Conservation (phyloP, 495 filamentous ascomycete species). For the Aspergillus sparsus region DNA sequence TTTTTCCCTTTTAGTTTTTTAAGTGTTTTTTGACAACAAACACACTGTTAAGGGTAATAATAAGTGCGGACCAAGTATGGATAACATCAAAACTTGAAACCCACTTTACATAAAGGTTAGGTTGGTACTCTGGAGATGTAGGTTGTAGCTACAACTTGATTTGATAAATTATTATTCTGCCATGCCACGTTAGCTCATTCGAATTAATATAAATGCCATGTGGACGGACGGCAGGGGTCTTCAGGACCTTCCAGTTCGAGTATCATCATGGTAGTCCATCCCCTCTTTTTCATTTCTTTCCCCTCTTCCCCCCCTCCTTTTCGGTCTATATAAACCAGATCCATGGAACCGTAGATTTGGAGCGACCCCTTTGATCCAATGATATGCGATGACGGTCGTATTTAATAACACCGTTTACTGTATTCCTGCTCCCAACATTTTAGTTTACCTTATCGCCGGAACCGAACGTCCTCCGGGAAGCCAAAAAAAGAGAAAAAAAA, state of each 20-base stretch:
- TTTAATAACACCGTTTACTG: slow-evolving; percentile 8
- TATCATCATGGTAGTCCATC: not conserved
- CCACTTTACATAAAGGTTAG: too few species aligned
- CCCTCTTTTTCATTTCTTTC: not conserved
- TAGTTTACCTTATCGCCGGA: slow-evolving; percentile 18
- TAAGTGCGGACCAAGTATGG: too few species aligned
- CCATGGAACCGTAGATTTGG: slow-evolving; percentile 22
- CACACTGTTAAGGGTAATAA: too few species aligned
- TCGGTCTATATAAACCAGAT: slow-evolving; percentile 11
- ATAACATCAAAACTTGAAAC: too few species aligned
- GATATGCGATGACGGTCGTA: not conserved
- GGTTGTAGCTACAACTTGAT: too few species aligned
- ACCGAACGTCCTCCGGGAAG: slow-evolving; percentile 24
- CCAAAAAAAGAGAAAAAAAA: not conserved
- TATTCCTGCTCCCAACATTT: not conserved
- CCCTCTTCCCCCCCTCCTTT: not conserved
- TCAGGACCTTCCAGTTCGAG: slow-evolving; percentile 17
- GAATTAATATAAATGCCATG: not conserved
- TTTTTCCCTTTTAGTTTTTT: too few species aligned
- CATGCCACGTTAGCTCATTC: not conserved
- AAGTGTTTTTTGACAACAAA: too few species aligned
- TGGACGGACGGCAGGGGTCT: slow-evolving; percentile 7
- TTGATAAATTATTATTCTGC: too few species aligned
- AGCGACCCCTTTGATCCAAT: slow-evolving; percentile 17
- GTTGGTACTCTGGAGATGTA: too few species aligned